Base-by-base conservation (phyloP, 2,329 filamentous ascomycete genomes). In the Aspergillus vadensis region DNA sequence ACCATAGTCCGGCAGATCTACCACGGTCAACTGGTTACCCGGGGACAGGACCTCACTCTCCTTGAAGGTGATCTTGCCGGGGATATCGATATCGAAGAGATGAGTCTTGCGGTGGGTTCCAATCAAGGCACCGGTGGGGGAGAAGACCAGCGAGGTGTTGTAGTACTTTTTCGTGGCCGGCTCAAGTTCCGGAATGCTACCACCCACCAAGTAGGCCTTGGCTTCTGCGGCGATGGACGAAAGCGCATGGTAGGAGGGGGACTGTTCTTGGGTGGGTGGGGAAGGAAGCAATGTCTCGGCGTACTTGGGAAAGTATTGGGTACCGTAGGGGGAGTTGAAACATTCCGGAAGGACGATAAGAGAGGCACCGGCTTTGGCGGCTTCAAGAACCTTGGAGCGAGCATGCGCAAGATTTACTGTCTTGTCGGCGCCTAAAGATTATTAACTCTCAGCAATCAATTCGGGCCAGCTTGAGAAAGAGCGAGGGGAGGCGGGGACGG, bases 281-380 rank as follows among this genome's bases (percentile, higher is more conserved):
- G 87, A 89, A 0, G 92, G 91, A 1, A 86, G 82, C n/a, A 98
- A 87, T 1, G 87, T 89, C 79, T 99, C 95, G 67, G 95, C 93
- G 77, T 98, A 98, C 63, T 88, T 86, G 57, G 93, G 89, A 79
- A 99, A 99, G 82, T 89, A 93, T 72, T 92, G 84, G 67, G 88
- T 92, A 67, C 95, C 95, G 78, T 99, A 99, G 8, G 95, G 95
- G 44, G 91, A 96, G 82, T 99, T 99, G 87, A 99, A 99, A 83
- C 95, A 99, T 81, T 99, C 95, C 38, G 95, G 95, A 17, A 99
- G 86, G 36, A 98, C 92, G 66, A 98, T 88, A 61, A 99, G 87
- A 59, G 90, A 87, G 62, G 94, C 92, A 67, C 94, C 94, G 3
- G 81, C 81, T 25, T 81, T 77, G 23, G 92, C 89, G 5, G 95